Evolutionary conservation across 495 filamentous ascomycete genomes (phyloP).

Genomic region (Astrocystis sublimbata): DNA sequence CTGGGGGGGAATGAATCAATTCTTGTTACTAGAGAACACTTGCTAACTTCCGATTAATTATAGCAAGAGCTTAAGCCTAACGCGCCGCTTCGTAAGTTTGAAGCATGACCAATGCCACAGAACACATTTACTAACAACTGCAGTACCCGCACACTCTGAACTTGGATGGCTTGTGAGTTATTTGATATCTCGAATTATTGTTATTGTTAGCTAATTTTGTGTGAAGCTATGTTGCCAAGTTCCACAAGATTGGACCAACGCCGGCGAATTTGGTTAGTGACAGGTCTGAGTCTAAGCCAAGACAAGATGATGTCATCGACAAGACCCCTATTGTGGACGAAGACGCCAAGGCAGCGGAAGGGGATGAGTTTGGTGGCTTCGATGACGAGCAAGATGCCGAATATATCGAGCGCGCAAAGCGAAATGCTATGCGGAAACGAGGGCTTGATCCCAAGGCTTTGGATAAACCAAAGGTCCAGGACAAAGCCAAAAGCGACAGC

Average conservation of each 20-base stretch:
- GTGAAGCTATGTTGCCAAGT: constrained; percentile 80
- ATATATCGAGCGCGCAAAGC: constrained; percentile 72
- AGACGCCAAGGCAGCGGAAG: constrained; percentile 31
- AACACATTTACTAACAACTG: not conserved
- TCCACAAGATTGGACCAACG: constrained; percentile 86
- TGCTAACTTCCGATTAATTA: not conserved
- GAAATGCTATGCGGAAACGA: constrained; percentile 56
- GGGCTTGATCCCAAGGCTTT: constrained; percentile 55
- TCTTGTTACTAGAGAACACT: not conserved
- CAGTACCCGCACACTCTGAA: constrained; percentile 48
- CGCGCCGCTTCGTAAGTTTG: constrained; percentile 67
- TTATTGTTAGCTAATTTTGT: not conserved
- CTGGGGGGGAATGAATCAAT: not conserved
- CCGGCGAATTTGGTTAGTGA: constrained; percentile 56
- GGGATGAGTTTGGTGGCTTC: constrained; percentile 80
- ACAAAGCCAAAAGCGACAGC: constrained; percentile 18
- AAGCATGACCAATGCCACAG: not conserved
- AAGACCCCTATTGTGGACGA: constrained; percentile 53
- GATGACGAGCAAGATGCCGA: constrained; percentile 81
- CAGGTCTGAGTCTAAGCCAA: constrained; percentile 30
- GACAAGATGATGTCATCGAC: constrained; percentile 41
- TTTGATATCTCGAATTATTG: not conserved
- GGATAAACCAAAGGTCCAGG: constrained; percentile 34
- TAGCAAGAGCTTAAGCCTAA: constrained; percentile 64
- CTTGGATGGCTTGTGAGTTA: constrained; percentile 76